Evolutionary conservation across 768 basidiomycete genomes (phyloP), one percentile per base, ranked within the genome.

Genomic region (Termitomyces sp.): DNA sequence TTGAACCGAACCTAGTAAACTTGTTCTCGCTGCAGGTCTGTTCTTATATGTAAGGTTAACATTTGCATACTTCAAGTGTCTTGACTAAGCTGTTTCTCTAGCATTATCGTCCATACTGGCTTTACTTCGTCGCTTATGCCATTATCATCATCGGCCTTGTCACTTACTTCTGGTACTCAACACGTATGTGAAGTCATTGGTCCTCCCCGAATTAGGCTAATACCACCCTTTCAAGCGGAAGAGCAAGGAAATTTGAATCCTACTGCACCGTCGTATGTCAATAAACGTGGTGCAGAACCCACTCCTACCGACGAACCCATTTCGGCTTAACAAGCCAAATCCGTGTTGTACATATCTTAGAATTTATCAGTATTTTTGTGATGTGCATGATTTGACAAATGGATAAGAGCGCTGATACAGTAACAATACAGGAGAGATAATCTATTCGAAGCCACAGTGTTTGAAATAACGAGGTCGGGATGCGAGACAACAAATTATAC

Each of bases 61-160:
- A 23, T 7, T 40, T 33, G 15, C n/a, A 6, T 56, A 9, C n/a
- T 45, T 35, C 20, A 16, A n/a, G n/a, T n/a, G 25, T 11, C 3
- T 33, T 43, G 11, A 10, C 29, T 47, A 3, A 44, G 48, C 32
- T 55, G 23, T 38, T 46, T 35, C 54, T 13, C 50, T 59, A 93
- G 91, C 86, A 91, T 60, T 93, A 82, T 73, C 68, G 73, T 41
- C 92, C 92, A 3, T 94, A 82, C 75, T 94, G 91, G 91, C 78
- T 94, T 15, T 94, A 94, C 76, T 94, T 94, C 71, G 73, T 86
- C 56, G 80, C 92, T 0, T 94, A 88, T 63, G 77, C 70, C 1
- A 75, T 93, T 13, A 83, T 92, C 56, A 66, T 94, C 41, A 32
- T 73, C 12, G 92, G 92, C 3, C 78, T 94, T 5, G 73, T 94